Base-by-base conservation (phyloP, 1,284 basidiomycete species). In the Marasmius sp. region DNA sequence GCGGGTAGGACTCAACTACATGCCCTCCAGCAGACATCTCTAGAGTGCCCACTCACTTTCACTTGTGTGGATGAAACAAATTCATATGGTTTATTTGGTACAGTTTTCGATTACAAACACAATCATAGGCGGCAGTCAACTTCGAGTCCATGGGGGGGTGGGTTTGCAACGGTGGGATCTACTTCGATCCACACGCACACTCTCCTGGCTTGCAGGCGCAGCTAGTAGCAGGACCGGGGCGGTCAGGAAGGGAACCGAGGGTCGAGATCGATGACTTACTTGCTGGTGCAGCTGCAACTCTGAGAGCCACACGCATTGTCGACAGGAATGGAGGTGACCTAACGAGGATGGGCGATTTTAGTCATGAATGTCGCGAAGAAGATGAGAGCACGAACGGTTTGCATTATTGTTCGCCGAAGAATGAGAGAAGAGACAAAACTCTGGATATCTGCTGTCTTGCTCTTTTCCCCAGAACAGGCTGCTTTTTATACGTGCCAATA, bases 281-380 rank as follows among this genome's bases (percentile, higher is more conserved):
- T 34, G 8, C 56, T 18, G 49, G 54, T 69, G 67, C 73, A 73
- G 12, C 63, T 67, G 69, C 72, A 74, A 61, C 49, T 59, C 39
- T 22, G 58, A 50, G 64, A 60, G 27, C 68, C 70, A 65, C 75
- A 77, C 45, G 67, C 67, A 39, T 64, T 61, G 69, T 75, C 67
- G 49, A 72, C 66, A 33, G 71, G 73, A 62, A 67, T 49, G 52
- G 67, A 14, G 47, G 58, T 45, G 64, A 57, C 65, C 72, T 72
- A 53, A 39, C 36, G 34, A 16, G 27, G 11, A 41, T 9, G 14
- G n/a, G 33, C 6, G 11, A 14, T 22, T 20, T 36, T 34, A n/a
- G 36, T 34, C 36, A 38, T 33, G 8, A 16, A 18, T 18, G 36
- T 27, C 10, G 20, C 36, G n/a, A 11, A n/a, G 45, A 20, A 34